Base-by-base conservation (phyloP, 192 early-diverging fungal species). In the Backusella parvicylindrica region DNA sequence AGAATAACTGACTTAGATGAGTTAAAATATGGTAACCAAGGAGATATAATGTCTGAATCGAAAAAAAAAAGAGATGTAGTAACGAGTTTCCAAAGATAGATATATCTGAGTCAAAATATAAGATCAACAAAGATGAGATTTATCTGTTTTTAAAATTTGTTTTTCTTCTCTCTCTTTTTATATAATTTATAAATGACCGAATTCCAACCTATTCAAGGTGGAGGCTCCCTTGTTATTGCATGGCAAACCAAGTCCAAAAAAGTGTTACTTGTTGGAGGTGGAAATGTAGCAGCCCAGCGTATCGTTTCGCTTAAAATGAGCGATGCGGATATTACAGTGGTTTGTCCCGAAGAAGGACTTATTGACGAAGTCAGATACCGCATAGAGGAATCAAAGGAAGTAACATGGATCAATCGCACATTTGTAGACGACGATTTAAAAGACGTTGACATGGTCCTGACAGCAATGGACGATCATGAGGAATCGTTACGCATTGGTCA, bases 211-310 rank as follows among this genome's bases (percentile, higher is more conserved):
- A 86, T 89, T 40, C 77, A 84, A 47, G 84, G 86, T 50, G 92
- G 92, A 1, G 95, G 90, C 1, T 96, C 95, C 2, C 85, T 98
- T 23, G 83, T 98, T 30, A 86, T 97, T 0, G 95, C 92, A 53
- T 96, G 90, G 87, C 91, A 93, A 73, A 89, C 91, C 50, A 87
- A 85, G 66, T 78, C 82, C 0, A 91, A 91, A 73, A 83, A 90
- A n/a, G 90, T 97, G 35, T 82, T 98, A n/a, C 91, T 98, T 65
- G 93, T 98, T 1, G 96, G 96, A 43, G 95, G 95, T 50, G 93
- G 93, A 6, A 84, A 89, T 73, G 94, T 96, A 23, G 94, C 96
- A 5, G 91, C 92, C 13, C 88, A 89, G 31, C 92, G 96, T 38
- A 93, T 95, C 16, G 90, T 95, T 74, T 92, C 90, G 36, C 89